phyloP scores from a whole-genome alignment of 495 filamentous ascomycete genomes.

The Astrothelium macrocarpum region DNA sequence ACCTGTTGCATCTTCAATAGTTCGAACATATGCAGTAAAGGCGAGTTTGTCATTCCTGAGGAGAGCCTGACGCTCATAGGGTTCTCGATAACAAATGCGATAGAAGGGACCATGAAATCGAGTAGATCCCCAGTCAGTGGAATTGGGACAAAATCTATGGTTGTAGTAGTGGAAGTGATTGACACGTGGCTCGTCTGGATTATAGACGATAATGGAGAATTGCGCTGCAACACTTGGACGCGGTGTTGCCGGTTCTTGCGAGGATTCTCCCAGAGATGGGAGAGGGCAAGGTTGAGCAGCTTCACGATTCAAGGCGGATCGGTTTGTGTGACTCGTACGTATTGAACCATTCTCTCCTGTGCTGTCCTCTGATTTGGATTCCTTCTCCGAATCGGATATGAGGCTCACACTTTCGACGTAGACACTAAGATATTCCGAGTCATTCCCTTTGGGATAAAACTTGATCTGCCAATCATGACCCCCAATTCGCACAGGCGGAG shows the following conservation, averaged over 20 bases:
- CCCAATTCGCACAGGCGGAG: slow-evolving; percentile 47
- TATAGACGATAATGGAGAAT: slow-evolving; percentile 55
- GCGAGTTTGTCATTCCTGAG: slow-evolving; percentile 55
- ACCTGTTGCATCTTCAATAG: slow-evolving; percentile 51
- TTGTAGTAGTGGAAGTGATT: slow-evolving; percentile 46
- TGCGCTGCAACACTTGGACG: slow-evolving; percentile 44
- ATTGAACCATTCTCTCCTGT: slow-evolving; percentile 1
- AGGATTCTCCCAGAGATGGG: slow-evolving; percentile 20
- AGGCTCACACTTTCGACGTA: slow-evolving; percentile 55
- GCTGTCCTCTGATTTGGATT: background rate
- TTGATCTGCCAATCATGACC: slow-evolving; percentile 63
- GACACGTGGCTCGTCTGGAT: slow-evolving; percentile 54
- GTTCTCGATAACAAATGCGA: slow-evolving; percentile 48
- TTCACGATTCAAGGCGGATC: background rate
- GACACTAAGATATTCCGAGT: slow-evolving; percentile 50
- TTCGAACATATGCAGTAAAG: slow-evolving; percentile 55
- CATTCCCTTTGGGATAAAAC: slow-evolving; percentile 58
- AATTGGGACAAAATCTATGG: slow-evolving; percentile 50
- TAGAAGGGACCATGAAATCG: slow-evolving; percentile 54
- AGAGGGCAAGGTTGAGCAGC: slow-evolving; percentile 23
- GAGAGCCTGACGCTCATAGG: slow-evolving; percentile 50
- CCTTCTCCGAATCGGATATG: slow-evolving; percentile 27
- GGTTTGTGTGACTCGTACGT: background rate
- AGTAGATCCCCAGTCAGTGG: slow-evolving; percentile 59
- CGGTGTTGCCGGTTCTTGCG: slow-evolving; percentile 5